These are phyloP conservation scores for Verticillium albo-atrum DNA, from an alignment of 2,329 filamentous ascomycete species.

Conservation along the genomic window DNA sequence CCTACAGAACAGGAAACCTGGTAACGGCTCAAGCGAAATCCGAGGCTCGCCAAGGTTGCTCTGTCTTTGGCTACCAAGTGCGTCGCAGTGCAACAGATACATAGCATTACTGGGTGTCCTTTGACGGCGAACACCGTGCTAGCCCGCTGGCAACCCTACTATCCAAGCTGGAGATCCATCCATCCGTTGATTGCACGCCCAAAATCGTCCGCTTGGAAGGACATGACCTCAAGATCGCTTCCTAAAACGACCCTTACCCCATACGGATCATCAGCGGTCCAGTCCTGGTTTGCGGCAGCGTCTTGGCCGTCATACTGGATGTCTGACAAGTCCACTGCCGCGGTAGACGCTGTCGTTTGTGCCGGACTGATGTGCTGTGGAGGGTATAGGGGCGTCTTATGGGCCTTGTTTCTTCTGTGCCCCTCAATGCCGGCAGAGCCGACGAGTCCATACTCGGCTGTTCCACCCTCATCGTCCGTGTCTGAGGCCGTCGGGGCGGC, in stretches of 20 bases:
- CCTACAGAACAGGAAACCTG: too few species aligned
- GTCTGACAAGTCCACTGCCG: conserved; percentile 6
- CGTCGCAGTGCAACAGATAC: too few species aligned
- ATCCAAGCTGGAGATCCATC: conserved; percentile 17
- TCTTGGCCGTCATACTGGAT: not conserved
- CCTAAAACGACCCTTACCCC: conserved; percentile 15
- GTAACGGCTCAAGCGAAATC: too few species aligned
- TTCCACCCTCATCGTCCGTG: conserved; percentile 8
- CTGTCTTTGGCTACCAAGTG: too few species aligned
- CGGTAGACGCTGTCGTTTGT: not conserved
- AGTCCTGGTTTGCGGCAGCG: not conserved
- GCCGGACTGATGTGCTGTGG: not conserved
- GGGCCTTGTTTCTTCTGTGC: conserved; percentile 27
- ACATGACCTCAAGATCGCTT: conserved; percentile 19
- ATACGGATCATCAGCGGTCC: conserved; percentile 7
- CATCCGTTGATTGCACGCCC: conserved; percentile 28
- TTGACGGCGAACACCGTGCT: not conserved
- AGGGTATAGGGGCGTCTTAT: conserved; percentile 24
- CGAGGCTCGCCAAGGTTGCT: too few species aligned
- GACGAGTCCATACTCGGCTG: conserved; percentile 28
- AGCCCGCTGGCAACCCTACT: too few species aligned
- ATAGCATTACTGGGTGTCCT: too few species aligned
- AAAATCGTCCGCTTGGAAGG: conserved; percentile 28
- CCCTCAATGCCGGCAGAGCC: conserved; percentile 32
- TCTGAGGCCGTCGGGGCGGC: not conserved